Conservation (phyloP, 768 basidiomycete species). For the Russula vinacea region DNA sequence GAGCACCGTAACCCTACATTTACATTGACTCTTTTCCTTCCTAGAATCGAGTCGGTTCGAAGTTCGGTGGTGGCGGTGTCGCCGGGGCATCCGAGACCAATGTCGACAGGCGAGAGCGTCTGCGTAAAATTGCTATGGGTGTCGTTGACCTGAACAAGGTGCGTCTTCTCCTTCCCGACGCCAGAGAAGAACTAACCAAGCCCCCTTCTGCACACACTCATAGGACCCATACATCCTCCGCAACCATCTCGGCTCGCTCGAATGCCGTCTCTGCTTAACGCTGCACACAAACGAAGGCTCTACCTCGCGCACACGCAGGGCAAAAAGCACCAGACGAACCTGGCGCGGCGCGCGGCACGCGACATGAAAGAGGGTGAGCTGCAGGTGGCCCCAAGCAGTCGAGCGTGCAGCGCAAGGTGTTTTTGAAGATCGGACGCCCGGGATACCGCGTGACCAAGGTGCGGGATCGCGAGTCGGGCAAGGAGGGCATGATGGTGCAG, state of each 20-base stretch:
- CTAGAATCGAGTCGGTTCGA: conserved; percentile 92
- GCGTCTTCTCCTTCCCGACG: conserved; percentile 28
- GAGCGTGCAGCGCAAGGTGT: conserved; percentile 85
- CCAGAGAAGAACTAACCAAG: neutral
- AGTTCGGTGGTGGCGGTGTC: conserved; percentile 94
- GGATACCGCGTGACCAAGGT: conserved; percentile 97
- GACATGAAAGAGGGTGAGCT: conserved; percentile 93
- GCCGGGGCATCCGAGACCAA: conserved; percentile 94
- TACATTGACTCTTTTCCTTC: neutral
- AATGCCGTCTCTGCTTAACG: conserved; percentile 96
- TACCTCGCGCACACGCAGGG: conserved; percentile 99
- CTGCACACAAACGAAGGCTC: conserved; percentile 98
- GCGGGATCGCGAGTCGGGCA: conserved; percentile 81
- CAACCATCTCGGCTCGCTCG: conserved; percentile 96
- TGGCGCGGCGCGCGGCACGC: conserved; percentile 93
- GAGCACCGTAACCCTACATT: neutral
- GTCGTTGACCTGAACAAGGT: conserved; percentile 98
- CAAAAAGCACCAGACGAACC: conserved; percentile 98
- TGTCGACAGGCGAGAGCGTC: conserved; percentile 90
- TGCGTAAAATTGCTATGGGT: conserved; percentile 92
- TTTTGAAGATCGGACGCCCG: conserved; percentile 95
- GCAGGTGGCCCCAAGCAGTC: conserved; percentile 83
- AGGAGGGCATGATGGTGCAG: conserved; percentile 97
- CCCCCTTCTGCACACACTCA: neutral
- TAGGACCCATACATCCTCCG: conserved; percentile 98